Conservation (phyloP, 2,329 filamentous ascomycete genomes). For the Pseudogymnoascus sp. region DNA sequence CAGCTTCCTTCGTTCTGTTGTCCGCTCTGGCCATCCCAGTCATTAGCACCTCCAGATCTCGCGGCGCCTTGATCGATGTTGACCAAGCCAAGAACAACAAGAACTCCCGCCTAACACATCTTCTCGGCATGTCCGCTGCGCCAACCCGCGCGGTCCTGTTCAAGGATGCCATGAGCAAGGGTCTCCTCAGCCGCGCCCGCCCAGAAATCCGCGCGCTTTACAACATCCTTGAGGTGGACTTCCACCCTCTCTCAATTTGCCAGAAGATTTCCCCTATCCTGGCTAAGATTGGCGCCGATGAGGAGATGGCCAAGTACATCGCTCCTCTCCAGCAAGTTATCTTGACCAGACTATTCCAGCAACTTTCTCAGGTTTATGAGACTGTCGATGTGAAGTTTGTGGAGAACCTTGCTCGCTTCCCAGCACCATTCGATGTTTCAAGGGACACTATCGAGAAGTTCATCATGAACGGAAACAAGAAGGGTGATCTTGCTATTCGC, state of each 20-base stretch:
- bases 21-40: constrained; percentile 96
- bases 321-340: constrained; percentile 96
- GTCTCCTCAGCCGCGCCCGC: constrained; percentile 81
- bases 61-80: constrained; percentile 90
- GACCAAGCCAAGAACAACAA: constrained; percentile 98
- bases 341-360: constrained; percentile 94
- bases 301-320: constrained; percentile 97
- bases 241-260: constrained; percentile 97
- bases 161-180: constrained; percentile 92
- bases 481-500: constrained; percentile 92
- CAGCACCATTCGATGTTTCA: constrained; percentile 88
- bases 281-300: constrained; percentile 81
- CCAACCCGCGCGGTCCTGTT: constrained; percentile 86
- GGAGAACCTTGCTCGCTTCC: constrained; percentile 87
- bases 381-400: constrained; percentile 93
- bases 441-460: constrained; percentile 95
- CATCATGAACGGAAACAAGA: constrained; percentile 99
- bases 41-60: constrained; percentile 95
- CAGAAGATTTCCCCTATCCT: constrained; percentile 97
- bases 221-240: constrained; percentile 98
- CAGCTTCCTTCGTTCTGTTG: constrained; percentile 89
- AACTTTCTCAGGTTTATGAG: constrained; percentile 97
- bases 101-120: constrained; percentile 92
- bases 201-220: constrained; percentile 96
- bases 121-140: constrained; percentile 84